Evolutionary conservation across 2,329 filamentous ascomycete species (phyloP), one percentile per base, ranked within the genome.

Genomic region (Gliomastix tumulicola): DNA sequence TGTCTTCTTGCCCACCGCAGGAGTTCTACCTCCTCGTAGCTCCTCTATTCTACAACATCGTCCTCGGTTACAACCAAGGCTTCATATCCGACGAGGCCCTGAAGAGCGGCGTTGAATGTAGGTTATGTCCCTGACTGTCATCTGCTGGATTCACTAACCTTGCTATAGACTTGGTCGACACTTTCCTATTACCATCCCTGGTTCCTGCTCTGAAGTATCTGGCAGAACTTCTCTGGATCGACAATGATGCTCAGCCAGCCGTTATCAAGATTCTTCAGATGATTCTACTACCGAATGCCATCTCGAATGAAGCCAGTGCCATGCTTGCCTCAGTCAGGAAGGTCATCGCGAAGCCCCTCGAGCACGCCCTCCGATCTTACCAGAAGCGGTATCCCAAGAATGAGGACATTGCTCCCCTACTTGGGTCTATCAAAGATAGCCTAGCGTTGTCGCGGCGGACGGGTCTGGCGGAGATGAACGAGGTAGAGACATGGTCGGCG

Each of bases 1-100:
- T 90, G 76, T 81, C 84, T 8, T 84, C 83, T 2, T 92, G 86
- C 48, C 79, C 82, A 2, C 87, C 87, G 2, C 85, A 89, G 50
- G 80, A 88, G 27, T 92, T 92, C 53, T 90, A 90, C 49, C 63
- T 85, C 15, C 68, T 92, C 5, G 78, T 88, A 12, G 83, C 87
- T 2, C 82, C 84, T 0, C 62, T 92, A 1, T 88, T 90, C 52
- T 74, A 82, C 45, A 82, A 88, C 46, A 86, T 83, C 30, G 74
- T 88, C 1, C 64, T 83, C 23, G 86, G 84, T 2, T 79, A 79
- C 45, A 74, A 75, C n/a, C 69, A 70, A 2, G 78, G 78, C 6
- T 68, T 76, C 28, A 58, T 94, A 5, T 73, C 73, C 2, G 75
- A 87, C 31, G 82, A 88, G 27, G 76, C 71, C 23, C 68, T 92